These are phyloP conservation scores for Teratosphaeriaceae sp. DNA, from an alignment of 2,329 filamentous ascomycete species.

Conservation along the genomic window DNA sequence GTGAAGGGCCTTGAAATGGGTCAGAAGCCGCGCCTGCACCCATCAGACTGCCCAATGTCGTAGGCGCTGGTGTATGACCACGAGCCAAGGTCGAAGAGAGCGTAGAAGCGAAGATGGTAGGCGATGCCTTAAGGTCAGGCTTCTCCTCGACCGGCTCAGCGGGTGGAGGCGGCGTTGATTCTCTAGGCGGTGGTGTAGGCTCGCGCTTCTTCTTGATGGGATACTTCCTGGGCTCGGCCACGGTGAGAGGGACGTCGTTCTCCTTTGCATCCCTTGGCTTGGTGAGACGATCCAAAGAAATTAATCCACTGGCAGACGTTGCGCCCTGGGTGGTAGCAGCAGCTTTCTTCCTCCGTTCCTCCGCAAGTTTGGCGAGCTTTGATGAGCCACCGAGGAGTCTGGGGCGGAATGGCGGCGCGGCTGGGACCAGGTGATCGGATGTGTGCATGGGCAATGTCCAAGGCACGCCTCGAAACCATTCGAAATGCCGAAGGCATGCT, in stretches of 20 bases:
- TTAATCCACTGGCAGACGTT: conserved; percentile 27
- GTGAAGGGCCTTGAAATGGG: conserved; percentile 26
- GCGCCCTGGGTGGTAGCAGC: conserved; percentile 34
- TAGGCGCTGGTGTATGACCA: conserved; percentile 4
- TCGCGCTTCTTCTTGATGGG: conserved; percentile 23
- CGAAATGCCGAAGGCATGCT: conserved; percentile 15
- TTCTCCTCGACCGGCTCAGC: conserved; percentile 18
- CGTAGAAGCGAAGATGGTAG: conserved; percentile 24
- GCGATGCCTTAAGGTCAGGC: conserved; percentile 24
- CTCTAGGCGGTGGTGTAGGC: conserved; percentile 21
- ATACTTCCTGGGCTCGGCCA: conserved; percentile 60
- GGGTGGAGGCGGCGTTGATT: conserved; percentile 21
- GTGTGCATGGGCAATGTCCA: conserved; percentile 65
- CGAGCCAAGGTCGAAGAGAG: conserved; percentile 13
- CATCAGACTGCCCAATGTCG: conserved; percentile 22
- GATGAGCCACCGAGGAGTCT: conserved; percentile 80
- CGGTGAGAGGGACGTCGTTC: conserved; percentile 30
- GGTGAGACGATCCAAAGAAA: conserved; percentile 39
- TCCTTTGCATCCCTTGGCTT: conserved; percentile 21
- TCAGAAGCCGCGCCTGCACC: conserved; percentile 13
- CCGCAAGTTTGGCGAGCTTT: conserved; percentile 85
- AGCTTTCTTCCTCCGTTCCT: conserved; percentile 76
- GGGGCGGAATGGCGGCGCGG: conserved; percentile 52
- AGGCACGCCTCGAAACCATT: conserved; percentile 76
- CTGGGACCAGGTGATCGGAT: conserved; percentile 51